Evolutionary conservation across 352 stramenopile genomes (phyloP).

Genomic region (Pythium rhizo-oryzae): DNA sequence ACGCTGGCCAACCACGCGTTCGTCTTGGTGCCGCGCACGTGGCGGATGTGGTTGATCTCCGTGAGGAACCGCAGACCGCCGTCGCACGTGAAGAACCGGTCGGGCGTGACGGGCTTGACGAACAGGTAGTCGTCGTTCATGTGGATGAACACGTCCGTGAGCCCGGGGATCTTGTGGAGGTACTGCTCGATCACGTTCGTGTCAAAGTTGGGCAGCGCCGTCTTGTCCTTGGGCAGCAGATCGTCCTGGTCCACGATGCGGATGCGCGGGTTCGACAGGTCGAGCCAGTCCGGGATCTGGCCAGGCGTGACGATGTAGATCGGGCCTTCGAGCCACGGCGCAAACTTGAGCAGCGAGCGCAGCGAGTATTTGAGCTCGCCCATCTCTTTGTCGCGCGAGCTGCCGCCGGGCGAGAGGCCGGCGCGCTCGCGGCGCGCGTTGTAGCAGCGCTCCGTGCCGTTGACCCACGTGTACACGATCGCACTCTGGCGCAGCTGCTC

Average conservation of each 20-base stretch:
- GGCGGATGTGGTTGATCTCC: conserved; percentile 85
- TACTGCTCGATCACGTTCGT: conserved; percentile 91
- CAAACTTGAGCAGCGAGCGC: conserved; percentile 79
- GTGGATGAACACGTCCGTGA: conserved; percentile 89
- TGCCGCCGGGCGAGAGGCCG: conserved; percentile 57
- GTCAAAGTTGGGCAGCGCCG: conserved; percentile 70
- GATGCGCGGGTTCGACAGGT: conserved; percentile 69
- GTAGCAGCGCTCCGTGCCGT: conserved; percentile 81
- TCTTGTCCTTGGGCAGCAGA: conserved; percentile 61
- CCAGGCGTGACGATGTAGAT: conserved; percentile 87
- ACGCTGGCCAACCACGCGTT: conserved; percentile 82
- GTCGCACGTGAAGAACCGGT: conserved; percentile 88
- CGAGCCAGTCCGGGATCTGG: conserved; percentile 83
- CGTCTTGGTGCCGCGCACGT: conserved; percentile 56
- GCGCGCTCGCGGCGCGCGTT: conserved; percentile 56
- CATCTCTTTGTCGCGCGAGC: conserved; percentile 83
- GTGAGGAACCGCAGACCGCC: conserved; percentile 73
- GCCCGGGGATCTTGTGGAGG: conserved; percentile 79
- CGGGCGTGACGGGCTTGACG: conserved; percentile 67
- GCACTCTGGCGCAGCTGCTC: conserved; percentile 60
- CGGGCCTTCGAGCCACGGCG: conserved; percentile 73
- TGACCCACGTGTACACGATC: conserved; percentile 90
- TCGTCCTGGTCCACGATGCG: conserved; percentile 78
- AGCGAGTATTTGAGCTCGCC: conserved; percentile 88
- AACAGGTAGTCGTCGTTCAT: conserved; percentile 92